Conservation (phyloP, 108 stramenopile genomes). For the Nitzschia sp. region DNA sequence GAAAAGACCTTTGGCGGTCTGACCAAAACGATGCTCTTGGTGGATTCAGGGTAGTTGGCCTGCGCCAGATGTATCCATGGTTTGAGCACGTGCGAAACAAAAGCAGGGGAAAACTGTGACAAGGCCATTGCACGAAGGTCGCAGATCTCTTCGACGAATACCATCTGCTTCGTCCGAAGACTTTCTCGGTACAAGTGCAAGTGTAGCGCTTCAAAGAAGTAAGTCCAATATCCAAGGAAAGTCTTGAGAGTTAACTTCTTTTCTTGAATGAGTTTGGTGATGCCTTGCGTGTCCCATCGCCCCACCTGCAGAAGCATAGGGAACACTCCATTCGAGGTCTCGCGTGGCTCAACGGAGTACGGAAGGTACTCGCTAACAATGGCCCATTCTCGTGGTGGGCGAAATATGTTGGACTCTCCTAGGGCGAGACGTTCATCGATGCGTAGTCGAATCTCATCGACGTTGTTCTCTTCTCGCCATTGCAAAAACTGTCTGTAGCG, state of each 20-base stretch:
- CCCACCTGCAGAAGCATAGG: conserved; percentile 26
- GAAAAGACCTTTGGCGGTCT: conserved; percentile 32
- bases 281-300: conserved; percentile 26
- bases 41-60: conserved; percentile 43
- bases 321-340: not conserved
- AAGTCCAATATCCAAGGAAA: conserved; percentile 45
- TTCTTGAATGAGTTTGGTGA: conserved; percentile 18
- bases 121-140: conserved; percentile 26
- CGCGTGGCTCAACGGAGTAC: conserved; percentile 4
- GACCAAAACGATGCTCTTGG: conserved; percentile 30
- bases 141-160: conserved; percentile 33
- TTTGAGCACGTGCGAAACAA: conserved; percentile 32
- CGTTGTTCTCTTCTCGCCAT: conserved; percentile 31
- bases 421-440: conserved; percentile 7
- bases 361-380: conserved; percentile 17
- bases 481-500: conserved; percentile 28
- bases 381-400: not conserved
- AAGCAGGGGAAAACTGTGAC: conserved; percentile 34
- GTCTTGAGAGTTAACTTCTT: conserved; percentile 19
- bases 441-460: conserved; percentile 30
- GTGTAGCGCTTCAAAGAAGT: conserved; percentile 38
- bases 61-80: conserved; percentile 43
- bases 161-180: conserved; percentile 16
- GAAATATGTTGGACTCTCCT: conserved; percentile 16
- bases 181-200: conserved; percentile 26